These are phyloP conservation scores for Sambucus nigra DNA, from an alignment of 129 eudicot genomes.

Conservation along the genomic window DNA sequence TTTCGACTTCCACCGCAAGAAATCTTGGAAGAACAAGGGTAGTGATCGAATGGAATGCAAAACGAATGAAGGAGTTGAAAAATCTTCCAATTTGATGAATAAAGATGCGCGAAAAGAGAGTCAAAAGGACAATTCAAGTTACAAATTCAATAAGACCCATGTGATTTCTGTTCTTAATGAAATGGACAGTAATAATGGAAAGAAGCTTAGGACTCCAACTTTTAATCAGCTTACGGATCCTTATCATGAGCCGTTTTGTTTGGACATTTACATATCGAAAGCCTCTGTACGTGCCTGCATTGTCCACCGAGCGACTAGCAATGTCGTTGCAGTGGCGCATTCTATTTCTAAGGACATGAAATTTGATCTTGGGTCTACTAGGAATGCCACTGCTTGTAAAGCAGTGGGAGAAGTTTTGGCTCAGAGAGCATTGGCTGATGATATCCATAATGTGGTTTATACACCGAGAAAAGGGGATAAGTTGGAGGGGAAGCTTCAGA, in stretches of 20 bases:
- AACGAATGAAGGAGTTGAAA: conserved; percentile 22
- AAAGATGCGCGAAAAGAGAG: conserved; percentile 18
- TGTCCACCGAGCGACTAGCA: conserved; percentile 80
- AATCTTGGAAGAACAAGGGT: conserved; percentile 24
- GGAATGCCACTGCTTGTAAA: conserved; percentile 48
- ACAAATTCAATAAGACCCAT: not conserved
- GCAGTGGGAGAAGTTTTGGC: conserved; percentile 74
- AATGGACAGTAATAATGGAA: conserved; percentile 13
- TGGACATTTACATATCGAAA: conserved; percentile 69
- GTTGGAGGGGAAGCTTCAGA: conserved; percentile 72
- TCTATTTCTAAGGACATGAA: conserved; percentile 91
- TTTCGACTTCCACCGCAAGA: conserved; percentile 57
- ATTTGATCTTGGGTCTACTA: conserved; percentile 68
- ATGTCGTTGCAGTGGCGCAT: conserved; percentile 77
- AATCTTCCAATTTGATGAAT: conserved; percentile 5
- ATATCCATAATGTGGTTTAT: conserved; percentile 75
- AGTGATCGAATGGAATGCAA: conserved; percentile 12
- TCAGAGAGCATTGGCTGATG: conserved; percentile 86
- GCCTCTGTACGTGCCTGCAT: conserved; percentile 93
- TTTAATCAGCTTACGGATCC: conserved; percentile 82
- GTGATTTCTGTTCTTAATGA: not conserved
- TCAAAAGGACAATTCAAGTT: conserved; percentile 13
- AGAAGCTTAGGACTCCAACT: conserved; percentile 60
- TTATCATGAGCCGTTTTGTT: conserved; percentile 91
- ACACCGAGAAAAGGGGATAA: conserved; percentile 78